Evolutionary conservation across 176 grass and related monocot species (phyloP).

Genomic region (Raddia guianensis): DNA sequence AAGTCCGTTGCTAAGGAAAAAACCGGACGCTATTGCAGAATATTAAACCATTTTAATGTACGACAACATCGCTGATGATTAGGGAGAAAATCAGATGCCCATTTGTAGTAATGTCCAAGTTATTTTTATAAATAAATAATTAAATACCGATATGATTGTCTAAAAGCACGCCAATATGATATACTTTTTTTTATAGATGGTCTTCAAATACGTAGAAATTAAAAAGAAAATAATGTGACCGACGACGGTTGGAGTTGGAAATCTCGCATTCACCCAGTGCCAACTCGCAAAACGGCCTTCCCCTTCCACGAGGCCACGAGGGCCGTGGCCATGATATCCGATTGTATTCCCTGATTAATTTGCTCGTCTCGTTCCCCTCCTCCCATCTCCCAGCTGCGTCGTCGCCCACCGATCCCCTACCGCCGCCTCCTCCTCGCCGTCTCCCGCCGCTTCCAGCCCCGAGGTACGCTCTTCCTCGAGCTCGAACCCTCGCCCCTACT

Average conservation of each 20-base stretch:
- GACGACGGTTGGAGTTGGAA: background rate
- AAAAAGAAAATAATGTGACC: background rate
- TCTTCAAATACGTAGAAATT: too few species aligned
- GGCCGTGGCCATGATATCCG: background rate
- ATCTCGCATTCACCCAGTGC: background rate
- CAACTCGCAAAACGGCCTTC: slow-evolving; percentile 28
- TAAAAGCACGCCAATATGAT: too few species aligned
- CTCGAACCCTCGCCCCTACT: background rate
- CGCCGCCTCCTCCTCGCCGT: slow-evolving; percentile 22
- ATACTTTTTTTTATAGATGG: too few species aligned
- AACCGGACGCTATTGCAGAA: too few species aligned
- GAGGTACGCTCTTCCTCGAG: slow-evolving; percentile 35
- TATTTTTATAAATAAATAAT: too few species aligned
- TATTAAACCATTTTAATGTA: too few species aligned
- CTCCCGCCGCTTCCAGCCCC: slow-evolving; percentile 41
- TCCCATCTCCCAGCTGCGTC: slow-evolving; percentile 35
- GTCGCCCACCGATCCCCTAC: slow-evolving; percentile 45
- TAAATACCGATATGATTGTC: too few species aligned
- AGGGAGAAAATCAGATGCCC: too few species aligned
- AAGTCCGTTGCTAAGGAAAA: too few species aligned
- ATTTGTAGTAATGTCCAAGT: too few species aligned
- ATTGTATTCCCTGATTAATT: slow-evolving; percentile 25
- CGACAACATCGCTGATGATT: too few species aligned
- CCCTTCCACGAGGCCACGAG: background rate
- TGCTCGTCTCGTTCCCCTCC: slow-evolving; percentile 15